These are phyloP conservation scores for Colletotrichum spinosum DNA, from an alignment of 2,329 filamentous ascomycete species.

Conservation along the genomic window DNA sequence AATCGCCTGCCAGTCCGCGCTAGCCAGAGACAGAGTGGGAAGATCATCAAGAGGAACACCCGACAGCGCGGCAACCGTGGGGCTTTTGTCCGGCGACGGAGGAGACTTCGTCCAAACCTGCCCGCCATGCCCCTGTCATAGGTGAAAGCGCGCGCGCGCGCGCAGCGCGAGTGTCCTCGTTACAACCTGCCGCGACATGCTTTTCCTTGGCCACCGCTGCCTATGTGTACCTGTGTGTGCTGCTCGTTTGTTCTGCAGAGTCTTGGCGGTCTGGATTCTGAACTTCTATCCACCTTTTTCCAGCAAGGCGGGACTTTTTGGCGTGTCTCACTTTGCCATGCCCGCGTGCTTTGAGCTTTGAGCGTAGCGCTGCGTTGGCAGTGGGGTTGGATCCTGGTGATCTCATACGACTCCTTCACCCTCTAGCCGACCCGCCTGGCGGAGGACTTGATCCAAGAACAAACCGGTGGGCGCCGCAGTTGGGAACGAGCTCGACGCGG, in stretches of 20 bases:
- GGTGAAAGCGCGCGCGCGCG: slow-evolving; percentile 3
- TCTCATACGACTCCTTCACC: slow-evolving; percentile 7
- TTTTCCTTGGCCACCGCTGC: neutral
- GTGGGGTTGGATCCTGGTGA: slow-evolving; percentile 12
- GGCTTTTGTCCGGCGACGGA: slow-evolving; percentile 9
- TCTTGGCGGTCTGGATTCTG: slow-evolving; percentile 4
- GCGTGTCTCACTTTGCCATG: slow-evolving; percentile 34
- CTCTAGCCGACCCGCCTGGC: neutral
- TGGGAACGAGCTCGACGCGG: too few relatives aligned
- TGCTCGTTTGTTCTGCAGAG: slow-evolving; percentile 2
- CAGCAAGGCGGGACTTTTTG: slow-evolving; percentile 35
- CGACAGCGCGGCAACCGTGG: slow-evolving; percentile 37
- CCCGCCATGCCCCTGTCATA: slow-evolving; percentile 5
- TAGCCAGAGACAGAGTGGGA: slow-evolving; percentile 5
- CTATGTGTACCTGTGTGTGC: slow-evolving; percentile 12
- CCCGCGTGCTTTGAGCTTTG: slow-evolving; percentile 5
- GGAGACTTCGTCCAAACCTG: slow-evolving; percentile 32
- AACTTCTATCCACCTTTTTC: slow-evolving; percentile 24
- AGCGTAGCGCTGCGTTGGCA: slow-evolving; percentile 18
- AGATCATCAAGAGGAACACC: slow-evolving; percentile 21
- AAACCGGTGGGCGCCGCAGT: slow-evolving; percentile 21
- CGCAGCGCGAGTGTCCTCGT: slow-evolving; percentile 17
- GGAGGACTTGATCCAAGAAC: neutral
- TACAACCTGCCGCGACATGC: slow-evolving; percentile 18
- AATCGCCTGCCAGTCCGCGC: slow-evolving; percentile 28